phyloP scores from a whole-genome alignment of 2,329 filamentous ascomycete genomes.

The Fusarium sp. region DNA sequence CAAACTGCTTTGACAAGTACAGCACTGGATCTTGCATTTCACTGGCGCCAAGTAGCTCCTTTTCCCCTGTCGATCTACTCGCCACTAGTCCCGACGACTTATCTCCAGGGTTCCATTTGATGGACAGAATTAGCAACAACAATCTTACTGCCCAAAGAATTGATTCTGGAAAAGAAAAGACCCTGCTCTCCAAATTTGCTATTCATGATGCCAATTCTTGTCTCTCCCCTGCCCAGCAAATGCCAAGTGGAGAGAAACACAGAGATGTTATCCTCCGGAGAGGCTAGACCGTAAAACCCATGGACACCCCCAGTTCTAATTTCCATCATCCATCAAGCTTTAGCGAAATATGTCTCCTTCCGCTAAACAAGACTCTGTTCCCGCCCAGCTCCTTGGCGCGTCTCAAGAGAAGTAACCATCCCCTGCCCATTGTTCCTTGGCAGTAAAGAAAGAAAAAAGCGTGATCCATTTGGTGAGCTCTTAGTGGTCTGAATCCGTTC shows the following conservation, averaged over 20 bases:
- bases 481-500: conserved; percentile 24
- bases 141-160: conserved; percentile 1
- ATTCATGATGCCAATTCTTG: neutral
- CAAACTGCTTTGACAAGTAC: neutral
- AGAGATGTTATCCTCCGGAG: neutral
- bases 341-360: conserved; percentile 17
- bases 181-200: neutral
- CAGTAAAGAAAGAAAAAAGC: neutral
- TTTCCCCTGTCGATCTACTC: conserved; percentile 25
- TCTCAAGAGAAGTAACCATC: conserved; percentile 5
- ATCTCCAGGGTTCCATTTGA: conserved; percentile 19
- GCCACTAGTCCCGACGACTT: conserved; percentile 5
- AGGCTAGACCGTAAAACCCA: neutral
- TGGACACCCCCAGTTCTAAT: conserved; percentile 6
- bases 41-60: conserved; percentile 1
- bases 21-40: conserved; percentile 12
- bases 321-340: conserved; percentile 4
- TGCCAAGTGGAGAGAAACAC: conserved; percentile 1
- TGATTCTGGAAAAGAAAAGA: neutral
- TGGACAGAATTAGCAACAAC: conserved; percentile 30
- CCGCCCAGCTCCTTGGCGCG: conserved; percentile 34
- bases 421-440: neutral
- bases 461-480: neutral
- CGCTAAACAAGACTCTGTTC: conserved; percentile 28
- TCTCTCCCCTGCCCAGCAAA: neutral